Evolutionary conservation across 352 stramenopile species (phyloP).

Genomic region (Phytopythium aichiense): DNA sequence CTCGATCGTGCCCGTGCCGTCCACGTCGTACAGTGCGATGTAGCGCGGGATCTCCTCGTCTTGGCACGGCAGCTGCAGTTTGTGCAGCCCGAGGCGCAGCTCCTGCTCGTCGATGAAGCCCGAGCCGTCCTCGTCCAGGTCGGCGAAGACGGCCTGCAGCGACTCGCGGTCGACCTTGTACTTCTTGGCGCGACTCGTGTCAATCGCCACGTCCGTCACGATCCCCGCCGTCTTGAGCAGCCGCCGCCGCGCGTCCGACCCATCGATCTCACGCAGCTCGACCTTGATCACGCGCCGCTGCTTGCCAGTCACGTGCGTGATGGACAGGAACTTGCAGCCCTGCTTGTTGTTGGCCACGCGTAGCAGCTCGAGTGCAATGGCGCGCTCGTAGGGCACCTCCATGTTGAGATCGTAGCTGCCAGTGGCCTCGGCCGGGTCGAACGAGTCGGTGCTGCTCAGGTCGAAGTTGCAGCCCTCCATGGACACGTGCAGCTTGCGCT

Average conservation of each 20-base stretch:
- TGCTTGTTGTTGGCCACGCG: slow-evolving; percentile 70
- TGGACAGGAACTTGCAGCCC: slow-evolving; percentile 80
- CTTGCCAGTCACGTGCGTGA: slow-evolving; percentile 50
- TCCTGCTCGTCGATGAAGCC: slow-evolving; percentile 64
- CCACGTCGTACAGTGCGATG: slow-evolving; percentile 70
- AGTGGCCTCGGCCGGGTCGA: slow-evolving; percentile 66
- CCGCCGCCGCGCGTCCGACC: slow-evolving; percentile 29
- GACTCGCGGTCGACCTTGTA: slow-evolving; percentile 46
- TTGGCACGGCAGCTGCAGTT: slow-evolving; percentile 41
- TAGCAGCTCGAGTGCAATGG: slow-evolving; percentile 65
- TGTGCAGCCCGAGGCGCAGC: slow-evolving; percentile 44
- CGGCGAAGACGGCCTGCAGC: slow-evolving; percentile 48
- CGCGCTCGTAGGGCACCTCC: slow-evolving; percentile 69
- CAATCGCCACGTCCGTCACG: slow-evolving; percentile 31
- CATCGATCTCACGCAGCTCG: slow-evolving; percentile 51
- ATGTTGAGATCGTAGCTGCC: slow-evolving; percentile 76
- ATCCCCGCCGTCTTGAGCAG: slow-evolving; percentile 71
- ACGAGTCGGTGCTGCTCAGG: slow-evolving; percentile 50
- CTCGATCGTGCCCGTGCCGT: slow-evolving; percentile 68
- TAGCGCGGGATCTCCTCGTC: slow-evolving; percentile 65
- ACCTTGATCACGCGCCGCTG: slow-evolving; percentile 51
- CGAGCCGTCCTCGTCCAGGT: slow-evolving; percentile 64
- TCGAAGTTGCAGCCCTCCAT: slow-evolving; percentile 82
- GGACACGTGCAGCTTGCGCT: slow-evolving; percentile 45
- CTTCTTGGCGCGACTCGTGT: slow-evolving; percentile 25